phyloP scores from a whole-genome alignment of 192 early-diverging fungal species.

The Linnemannia schmuckeri region DNA sequence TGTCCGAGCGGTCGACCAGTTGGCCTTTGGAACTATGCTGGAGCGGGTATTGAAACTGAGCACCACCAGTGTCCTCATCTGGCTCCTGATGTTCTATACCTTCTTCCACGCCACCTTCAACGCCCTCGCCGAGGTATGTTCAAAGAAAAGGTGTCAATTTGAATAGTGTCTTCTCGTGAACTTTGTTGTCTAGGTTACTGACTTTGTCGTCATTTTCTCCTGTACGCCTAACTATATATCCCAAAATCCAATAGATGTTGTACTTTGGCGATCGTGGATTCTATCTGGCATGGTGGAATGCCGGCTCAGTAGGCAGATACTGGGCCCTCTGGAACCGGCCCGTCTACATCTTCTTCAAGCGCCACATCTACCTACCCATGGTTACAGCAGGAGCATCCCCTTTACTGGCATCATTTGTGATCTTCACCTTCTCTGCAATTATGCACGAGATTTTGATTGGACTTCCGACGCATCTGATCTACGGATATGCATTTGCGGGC shows the following conservation, averaged over 20 bases:
- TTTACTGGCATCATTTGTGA: conserved; percentile 66
- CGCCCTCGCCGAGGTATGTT: conserved; percentile 75
- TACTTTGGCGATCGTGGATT: conserved; percentile 91
- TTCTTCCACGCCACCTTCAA: conserved; percentile 88
- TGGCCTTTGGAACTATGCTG: conserved; percentile 72
- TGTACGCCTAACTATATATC: neutral
- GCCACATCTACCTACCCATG: conserved; percentile 90
- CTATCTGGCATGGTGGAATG: conserved; percentile 94
- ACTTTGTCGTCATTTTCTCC: neutral
- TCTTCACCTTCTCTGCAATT: conserved; percentile 86
- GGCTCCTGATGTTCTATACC: conserved; percentile 91
- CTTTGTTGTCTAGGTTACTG: neutral
- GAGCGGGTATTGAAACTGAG: conserved; percentile 90
- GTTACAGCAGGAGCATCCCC: conserved; percentile 74
- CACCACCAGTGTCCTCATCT: conserved; percentile 80
- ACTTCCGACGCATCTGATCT: conserved; percentile 83
- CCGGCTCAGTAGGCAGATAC: conserved; percentile 80
- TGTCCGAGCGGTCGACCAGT: conserved; percentile 78
- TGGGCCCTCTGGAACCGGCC: conserved; percentile 95
- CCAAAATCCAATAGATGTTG: conserved; percentile 60
- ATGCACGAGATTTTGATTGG: conserved; percentile 91
- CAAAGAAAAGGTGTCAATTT: neutral
- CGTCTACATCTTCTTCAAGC: conserved; percentile 88
- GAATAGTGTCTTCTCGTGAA: neutral
- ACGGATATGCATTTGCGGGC: conserved; percentile 86